These are phyloP conservation scores for Oryza brachyantha DNA, from an alignment of 176 grass and related monocot genomes.

Conservation along the genomic window DNA sequence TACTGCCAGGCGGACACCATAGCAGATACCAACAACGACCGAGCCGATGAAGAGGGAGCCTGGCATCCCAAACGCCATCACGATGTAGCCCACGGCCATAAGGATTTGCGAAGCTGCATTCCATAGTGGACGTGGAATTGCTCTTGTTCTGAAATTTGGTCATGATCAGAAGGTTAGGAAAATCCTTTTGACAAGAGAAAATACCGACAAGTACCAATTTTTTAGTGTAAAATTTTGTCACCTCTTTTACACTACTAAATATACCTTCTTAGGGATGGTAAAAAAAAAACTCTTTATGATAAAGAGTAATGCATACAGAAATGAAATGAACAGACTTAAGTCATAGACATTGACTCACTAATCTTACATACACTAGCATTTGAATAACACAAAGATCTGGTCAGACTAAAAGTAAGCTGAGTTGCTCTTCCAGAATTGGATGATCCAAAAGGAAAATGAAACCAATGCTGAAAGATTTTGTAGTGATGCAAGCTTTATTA, in stretches of 20 bases:
- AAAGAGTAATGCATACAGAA: neutral
- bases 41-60: conserved; percentile 91
- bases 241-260: no score
- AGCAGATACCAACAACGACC: conserved; percentile 76
- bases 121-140: conserved; percentile 75
- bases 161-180: neutral
- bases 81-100: conserved; percentile 71
- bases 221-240: no score
- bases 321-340: neutral
- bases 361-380: neutral
- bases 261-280: no score
- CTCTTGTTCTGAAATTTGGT: conserved; percentile 51
- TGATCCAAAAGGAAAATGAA: neutral
- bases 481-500: neutral
- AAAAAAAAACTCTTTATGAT: no score
- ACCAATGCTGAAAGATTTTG: neutral
- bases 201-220: no score
- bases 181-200: no score
- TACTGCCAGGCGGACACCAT: conserved; percentile 80
- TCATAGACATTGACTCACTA: neutral
- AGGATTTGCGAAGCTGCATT: conserved; percentile 85
- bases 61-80: conserved; percentile 73
- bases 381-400: neutral
- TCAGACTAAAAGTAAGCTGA: neutral
- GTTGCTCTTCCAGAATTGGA: neutral